Percentiles rank a stretch among this genome's conserved stretches.
phyloP scores from a whole-genome alignment of 2,329 filamentous ascomycete species.

The Stachybotrys chlorohalonatus region DNA sequence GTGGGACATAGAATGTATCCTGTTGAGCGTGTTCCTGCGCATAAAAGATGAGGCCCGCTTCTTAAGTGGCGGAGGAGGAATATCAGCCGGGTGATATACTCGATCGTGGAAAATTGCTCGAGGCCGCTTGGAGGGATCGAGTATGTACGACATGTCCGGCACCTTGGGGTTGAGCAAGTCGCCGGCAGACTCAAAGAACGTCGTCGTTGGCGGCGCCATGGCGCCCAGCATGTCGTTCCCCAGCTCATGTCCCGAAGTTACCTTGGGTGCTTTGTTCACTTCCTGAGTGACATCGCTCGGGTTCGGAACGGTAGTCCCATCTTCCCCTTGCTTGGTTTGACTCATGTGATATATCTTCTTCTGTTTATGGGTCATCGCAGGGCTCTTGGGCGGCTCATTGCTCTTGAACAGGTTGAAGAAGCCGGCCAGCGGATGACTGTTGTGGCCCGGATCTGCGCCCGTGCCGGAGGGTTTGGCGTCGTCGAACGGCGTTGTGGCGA shows the following conservation, averaged over 20 bases:
- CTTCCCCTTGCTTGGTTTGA: conserved; percentile 51
- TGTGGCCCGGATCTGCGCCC: conserved; percentile 14
- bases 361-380: conserved; percentile 47
- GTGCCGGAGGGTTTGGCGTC: conserved; percentile 6
- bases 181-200: conserved; percentile 89
- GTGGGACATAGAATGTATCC: conserved; percentile 12
- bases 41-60: conserved; percentile 33
- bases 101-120: conserved; percentile 95
- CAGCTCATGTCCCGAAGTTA: conserved; percentile 42
- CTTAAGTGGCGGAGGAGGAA: conserved; percentile 69
- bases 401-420: conserved; percentile 68
- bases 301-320: conserved; percentile 1
- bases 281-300: conserved; percentile 1
- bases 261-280: conserved; percentile 19
- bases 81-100: conserved; percentile 87
- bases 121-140: conserved; percentile 72
- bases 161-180: conserved; percentile 87
- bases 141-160: conserved; percentile 70
- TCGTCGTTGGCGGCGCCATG: conserved; percentile 76
- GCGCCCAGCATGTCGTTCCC: conserved; percentile 30
- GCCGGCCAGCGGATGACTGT: conserved; percentile 45
- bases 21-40: conserved; percentile 19
- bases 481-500: conserved; percentile 14
- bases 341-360: conserved; percentile 67
- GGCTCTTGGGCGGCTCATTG: conserved; percentile 40